Evolutionary conservation across 1,284 basidiomycete species (phyloP).

Genomic region (Apiotrichum akiyoshidainum): DNA sequence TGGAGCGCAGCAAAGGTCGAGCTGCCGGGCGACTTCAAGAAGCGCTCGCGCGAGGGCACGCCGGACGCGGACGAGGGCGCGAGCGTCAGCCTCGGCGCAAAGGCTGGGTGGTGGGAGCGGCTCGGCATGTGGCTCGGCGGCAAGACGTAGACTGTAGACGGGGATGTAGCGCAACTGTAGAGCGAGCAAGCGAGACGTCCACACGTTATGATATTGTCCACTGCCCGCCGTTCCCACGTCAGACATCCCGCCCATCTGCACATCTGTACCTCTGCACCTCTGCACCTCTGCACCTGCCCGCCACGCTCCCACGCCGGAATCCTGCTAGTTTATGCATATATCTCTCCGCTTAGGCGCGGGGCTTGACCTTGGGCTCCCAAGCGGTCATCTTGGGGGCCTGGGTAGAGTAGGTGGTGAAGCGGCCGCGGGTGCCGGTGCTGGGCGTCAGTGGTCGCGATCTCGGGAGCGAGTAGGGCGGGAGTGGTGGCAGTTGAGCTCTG

Average conservation of each 20-base stretch:
- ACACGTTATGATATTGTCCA: no score
- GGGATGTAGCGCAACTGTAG: no score
- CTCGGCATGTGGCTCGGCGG: slow-evolving; percentile 18
- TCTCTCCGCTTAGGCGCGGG: slow-evolving; percentile 48
- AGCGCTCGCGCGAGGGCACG: slow-evolving; percentile 50
- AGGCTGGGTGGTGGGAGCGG: slow-evolving; percentile 12
- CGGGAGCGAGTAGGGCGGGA: background rate
- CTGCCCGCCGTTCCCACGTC: no score
- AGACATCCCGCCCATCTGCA: no score
- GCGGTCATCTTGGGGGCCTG: slow-evolving; percentile 71
- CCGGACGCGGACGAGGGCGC: background rate
- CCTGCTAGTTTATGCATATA: slow-evolving; percentile 14
- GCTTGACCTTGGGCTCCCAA: slow-evolving; percentile 73
- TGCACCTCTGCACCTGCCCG: background rate
- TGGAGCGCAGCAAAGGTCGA: slow-evolving; percentile 64
- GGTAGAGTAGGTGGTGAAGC: slow-evolving; percentile 84
- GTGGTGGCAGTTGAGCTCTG: no score
- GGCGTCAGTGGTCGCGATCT: slow-evolving; percentile 1
- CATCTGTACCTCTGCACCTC: no score
- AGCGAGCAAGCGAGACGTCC: no score
- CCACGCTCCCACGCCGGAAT: background rate
- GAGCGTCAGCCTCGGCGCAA: background rate
- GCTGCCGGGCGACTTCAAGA: slow-evolving; percentile 75
- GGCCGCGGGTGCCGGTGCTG: slow-evolving; percentile 78
- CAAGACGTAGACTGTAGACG: slow-evolving; percentile 20